Base-by-base conservation (phyloP, 2,329 filamentous ascomycete genomes). In the Remersonia thermophila region DNA sequence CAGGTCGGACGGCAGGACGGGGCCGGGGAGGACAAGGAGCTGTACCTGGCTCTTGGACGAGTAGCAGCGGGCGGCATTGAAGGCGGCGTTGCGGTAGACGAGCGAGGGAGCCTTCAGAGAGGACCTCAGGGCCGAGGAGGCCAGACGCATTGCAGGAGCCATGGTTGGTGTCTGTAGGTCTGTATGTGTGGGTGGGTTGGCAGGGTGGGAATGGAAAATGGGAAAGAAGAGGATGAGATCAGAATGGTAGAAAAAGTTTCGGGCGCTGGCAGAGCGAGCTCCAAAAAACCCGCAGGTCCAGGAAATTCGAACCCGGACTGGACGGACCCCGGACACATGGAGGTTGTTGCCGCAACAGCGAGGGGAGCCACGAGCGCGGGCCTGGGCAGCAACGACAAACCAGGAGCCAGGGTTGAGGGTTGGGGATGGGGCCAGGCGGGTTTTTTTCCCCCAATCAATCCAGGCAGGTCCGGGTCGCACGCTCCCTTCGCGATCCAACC, bases 41-140 rank as follows among this genome's bases (percentile, higher is more conserved):
- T n/a, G 55, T 69, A 93, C 86, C 73, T 87, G 79, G 53, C 80
- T 75, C 76, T 95, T 95, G 51, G 85, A 80, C 46, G 87, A 94
- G 69, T 95, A 95, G 74, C 75, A 86, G 65, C 91, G 80, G 58
- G 82, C 67, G 59, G 82, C 80, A 67, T 80, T 85, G 71, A 86
- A 87, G 59, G 78, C 78, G 50, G 77, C 72, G 56, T 69, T 66
- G 57, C 78, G 77, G 58, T 77, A 71, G 59, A 72, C 71, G 56
- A 84, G 71, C 57, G 77, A 69, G 49, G 78, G 71, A 51, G 75
- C 66, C 57, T 72, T 66, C 56, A 84, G 65, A 42, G 81, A 78
- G 56, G 83, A 73, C 67, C 87, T 80, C 59, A 96, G 71, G 63
- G 83, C 77, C 61, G 82, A 74, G 57, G 81, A 77, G 67, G 80